Conservation (phyloP, 2,329 filamentous ascomycete species). For the Orbilia ellipsospora region DNA sequence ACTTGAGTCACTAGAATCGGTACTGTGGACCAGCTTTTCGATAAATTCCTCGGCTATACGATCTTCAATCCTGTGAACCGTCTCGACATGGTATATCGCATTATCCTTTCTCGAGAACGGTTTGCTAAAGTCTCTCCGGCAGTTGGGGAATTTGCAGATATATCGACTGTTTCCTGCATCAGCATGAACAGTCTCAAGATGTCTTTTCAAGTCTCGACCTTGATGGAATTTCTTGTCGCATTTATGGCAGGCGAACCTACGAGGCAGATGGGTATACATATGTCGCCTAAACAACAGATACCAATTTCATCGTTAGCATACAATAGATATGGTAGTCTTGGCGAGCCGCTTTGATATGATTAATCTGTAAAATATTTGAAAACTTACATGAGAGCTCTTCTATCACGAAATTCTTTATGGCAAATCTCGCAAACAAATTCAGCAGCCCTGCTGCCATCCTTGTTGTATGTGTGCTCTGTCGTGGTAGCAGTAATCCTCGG, state of each 20-base stretch:
- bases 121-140: not conserved
- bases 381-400: too few relatives aligned
- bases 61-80: slow-evolving; percentile 20
- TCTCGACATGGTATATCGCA: slow-evolving; percentile 25
- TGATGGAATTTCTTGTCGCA: slow-evolving; percentile 15
- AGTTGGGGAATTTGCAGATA: slow-evolving; percentile 21
- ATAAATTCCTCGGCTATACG: slow-evolving; percentile 24
- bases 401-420: too few relatives aligned
- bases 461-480: too few relatives aligned
- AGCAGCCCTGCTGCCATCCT: too few relatives aligned
- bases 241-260: not conserved
- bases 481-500: too few relatives aligned
- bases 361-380: too few relatives aligned
- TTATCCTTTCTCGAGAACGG: slow-evolving; percentile 39
- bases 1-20: slow-evolving; percentile 7
- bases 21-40: slow-evolving; percentile 4
- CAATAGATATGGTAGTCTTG: too few relatives aligned
- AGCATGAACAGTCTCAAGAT: not conserved
- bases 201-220: slow-evolving; percentile 10
- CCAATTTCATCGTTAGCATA: too few relatives aligned
- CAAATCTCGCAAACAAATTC: too few relatives aligned
- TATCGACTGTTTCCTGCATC: not conserved
- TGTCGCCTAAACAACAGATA: not conserved
- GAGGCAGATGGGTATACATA: not conserved
- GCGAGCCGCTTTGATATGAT: too few relatives aligned